These are phyloP conservation scores for Penstemon barbatus DNA, from an alignment of 257 asterid species.

Conservation along the genomic window DNA sequence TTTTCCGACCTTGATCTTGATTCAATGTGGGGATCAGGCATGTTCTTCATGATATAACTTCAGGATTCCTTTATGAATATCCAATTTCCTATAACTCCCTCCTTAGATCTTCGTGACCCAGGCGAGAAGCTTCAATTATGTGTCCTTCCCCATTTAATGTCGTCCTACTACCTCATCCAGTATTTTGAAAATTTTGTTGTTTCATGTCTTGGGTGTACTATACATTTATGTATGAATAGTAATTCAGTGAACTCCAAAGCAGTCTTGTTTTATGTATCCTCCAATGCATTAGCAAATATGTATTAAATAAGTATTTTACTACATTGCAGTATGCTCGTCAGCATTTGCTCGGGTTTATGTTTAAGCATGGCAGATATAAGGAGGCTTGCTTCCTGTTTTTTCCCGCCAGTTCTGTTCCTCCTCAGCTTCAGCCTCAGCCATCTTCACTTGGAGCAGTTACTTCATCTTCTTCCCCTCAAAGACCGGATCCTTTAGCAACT, in stretches of 20 bases:
- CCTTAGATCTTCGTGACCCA: no score
- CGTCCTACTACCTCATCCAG: not conserved
- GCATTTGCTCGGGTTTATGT: slow-evolving; percentile 87
- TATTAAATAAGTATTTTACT: slow-evolving; percentile 15
- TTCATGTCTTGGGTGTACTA: slow-evolving; percentile 14
- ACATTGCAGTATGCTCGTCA: slow-evolving; percentile 86
- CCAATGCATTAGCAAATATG: slow-evolving; percentile 10
- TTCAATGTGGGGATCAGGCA: no score
- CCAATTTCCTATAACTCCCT: no score
- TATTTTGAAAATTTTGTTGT: slow-evolving; percentile 9
- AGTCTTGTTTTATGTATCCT: slow-evolving; percentile 15
- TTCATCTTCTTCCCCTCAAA: slow-evolving; percentile 88
- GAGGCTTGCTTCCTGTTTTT: slow-evolving; percentile 89
- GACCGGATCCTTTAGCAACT: slow-evolving; percentile 77
- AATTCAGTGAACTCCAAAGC: slow-evolving; percentile 23
- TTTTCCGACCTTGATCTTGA: no score
- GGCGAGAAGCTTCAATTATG: not conserved
- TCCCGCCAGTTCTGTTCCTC: slow-evolving; percentile 75
- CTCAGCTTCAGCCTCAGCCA: slow-evolving; percentile 63
- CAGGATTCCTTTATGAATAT: no score
- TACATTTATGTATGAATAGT: slow-evolving; percentile 6
- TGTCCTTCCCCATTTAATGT: slow-evolving; percentile 9
- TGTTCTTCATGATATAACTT: no score
- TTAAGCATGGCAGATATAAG: slow-evolving; percentile 84
- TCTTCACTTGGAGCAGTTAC: slow-evolving; percentile 58